Evolutionary conservation across 1,284 basidiomycete genomes (phyloP).

Genomic region (Chondrostereum purpureum): DNA sequence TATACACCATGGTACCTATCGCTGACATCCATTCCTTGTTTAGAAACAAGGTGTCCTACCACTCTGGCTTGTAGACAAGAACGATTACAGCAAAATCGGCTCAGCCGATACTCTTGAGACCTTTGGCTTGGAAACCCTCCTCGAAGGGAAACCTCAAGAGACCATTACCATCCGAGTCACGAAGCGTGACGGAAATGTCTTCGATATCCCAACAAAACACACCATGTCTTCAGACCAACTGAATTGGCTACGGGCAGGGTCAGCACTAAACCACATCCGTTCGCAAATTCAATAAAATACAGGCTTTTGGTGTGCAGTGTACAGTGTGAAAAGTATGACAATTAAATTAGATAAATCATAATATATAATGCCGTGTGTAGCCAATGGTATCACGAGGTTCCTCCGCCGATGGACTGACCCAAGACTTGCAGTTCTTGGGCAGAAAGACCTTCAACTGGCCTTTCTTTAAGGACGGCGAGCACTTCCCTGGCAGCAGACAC

Average conservation of each 20-base stretch:
- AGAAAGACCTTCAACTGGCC: conserved; percentile 10
- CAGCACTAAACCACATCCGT: conserved; percentile 81
- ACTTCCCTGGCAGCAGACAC: conserved; percentile 52
- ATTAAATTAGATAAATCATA: neutral
- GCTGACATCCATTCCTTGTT: conserved; percentile 6
- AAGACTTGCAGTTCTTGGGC: conserved; percentile 20
- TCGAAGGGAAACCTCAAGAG: conserved; percentile 43
- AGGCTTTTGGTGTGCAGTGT: neutral
- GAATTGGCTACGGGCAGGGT: conserved; percentile 81
- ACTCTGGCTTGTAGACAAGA: conserved; percentile 84
- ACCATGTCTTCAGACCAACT: conserved; percentile 88
- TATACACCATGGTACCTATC: neutral
- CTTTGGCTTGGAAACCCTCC: conserved; percentile 44
- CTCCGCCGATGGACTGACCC: conserved; percentile 20
- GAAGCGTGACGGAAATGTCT: conserved; percentile 54
- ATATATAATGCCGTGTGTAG: neutral
- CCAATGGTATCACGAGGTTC: conserved; percentile 1
- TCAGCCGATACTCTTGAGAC: conserved; percentile 71
- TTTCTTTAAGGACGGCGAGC: conserved; percentile 27
- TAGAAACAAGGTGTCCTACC: conserved; percentile 95
- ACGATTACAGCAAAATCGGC: conserved; percentile 77
- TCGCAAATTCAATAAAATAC: conserved; percentile 34
- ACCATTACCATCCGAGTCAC: conserved; percentile 66
- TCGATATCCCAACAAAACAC: conserved; percentile 73
- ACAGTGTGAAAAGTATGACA: too few species aligned